phyloP scores from a whole-genome alignment of 2,329 filamentous ascomycete species.

The Phialocephala sp. region DNA sequence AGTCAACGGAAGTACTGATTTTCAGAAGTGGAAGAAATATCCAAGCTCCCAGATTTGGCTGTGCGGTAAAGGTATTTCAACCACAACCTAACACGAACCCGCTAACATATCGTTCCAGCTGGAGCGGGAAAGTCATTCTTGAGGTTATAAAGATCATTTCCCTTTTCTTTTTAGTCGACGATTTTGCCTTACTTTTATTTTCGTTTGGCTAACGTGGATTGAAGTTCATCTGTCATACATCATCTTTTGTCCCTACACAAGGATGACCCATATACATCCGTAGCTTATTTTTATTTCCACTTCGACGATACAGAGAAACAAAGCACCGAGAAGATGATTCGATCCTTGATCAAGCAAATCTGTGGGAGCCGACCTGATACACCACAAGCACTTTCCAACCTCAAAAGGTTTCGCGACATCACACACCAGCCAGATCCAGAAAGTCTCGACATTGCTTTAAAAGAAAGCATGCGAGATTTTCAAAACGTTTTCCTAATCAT shows the following conservation, averaged over 20 bases:
- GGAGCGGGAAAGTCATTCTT: conserved; percentile 27
- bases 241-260: neutral
- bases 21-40: conserved; percentile 20
- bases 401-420: neutral
- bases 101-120: conserved; percentile 18
- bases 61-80: conserved; percentile 21
- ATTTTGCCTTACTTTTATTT: too few species aligned
- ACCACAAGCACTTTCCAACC: neutral
- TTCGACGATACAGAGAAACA: conserved; percentile 34
- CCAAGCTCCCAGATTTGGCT: conserved; percentile 24
- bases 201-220: neutral
- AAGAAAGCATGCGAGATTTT: neutral
- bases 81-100: neutral
- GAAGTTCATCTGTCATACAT: conserved; percentile 18
- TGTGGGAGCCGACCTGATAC: neutral
- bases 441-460: neutral
- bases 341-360: neutral
- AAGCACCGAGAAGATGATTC: neutral
- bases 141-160: conserved; percentile 7
- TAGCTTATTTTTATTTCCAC: conserved; percentile 38
- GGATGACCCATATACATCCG: conserved; percentile 13
- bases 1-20: conserved; percentile 11
- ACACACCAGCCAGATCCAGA: neutral
- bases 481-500: neutral
- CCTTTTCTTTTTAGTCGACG: too few species aligned